Evolutionary conservation across 2,329 filamentous ascomycete genomes (phyloP).

Genomic region (Aspergillus amoenus): DNA sequence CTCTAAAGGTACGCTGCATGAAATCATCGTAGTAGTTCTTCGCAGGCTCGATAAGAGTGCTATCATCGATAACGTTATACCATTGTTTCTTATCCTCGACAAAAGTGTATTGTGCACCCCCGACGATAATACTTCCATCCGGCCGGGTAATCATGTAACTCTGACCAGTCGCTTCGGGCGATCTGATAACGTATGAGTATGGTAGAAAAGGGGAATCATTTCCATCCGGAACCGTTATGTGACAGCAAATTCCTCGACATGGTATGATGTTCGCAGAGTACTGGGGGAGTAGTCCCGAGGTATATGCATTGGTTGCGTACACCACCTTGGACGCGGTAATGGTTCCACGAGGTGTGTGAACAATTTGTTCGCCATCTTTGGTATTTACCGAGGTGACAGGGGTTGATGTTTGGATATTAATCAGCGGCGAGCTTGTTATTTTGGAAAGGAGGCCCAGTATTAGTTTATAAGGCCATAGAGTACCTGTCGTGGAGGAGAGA

Average conservation of each 20-base stretch:
- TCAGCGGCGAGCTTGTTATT: conserved; percentile 48
- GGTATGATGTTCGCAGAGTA: conserved; percentile 75
- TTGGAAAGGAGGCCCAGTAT: conserved; percentile 67
- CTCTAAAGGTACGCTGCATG: conserved; percentile 39
- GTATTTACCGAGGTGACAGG: conserved; percentile 37
- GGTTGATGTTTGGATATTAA: conserved; percentile 57
- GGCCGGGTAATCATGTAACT: conserved; percentile 63
- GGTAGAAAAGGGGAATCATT: conserved; percentile 34
- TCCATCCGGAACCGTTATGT: conserved; percentile 30
- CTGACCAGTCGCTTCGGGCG: conserved; percentile 52
- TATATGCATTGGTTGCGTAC: conserved; percentile 82
- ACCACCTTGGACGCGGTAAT: conserved; percentile 66
- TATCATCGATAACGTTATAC: conserved; percentile 51
- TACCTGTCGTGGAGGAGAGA: conserved; percentile 37
- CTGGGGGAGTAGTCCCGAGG: conserved; percentile 68
- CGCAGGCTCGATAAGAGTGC: conserved; percentile 49
- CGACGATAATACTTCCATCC: conserved; percentile 58
- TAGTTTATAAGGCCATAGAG: conserved; percentile 71
- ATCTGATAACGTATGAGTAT: conserved; percentile 59
- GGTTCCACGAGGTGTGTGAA: conserved; percentile 62
- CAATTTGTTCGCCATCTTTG: conserved; percentile 53
- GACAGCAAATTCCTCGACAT: conserved; percentile 59
- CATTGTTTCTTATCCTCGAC: conserved; percentile 33
- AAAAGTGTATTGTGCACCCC: conserved; percentile 56
- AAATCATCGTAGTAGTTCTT: conserved; percentile 41